phyloP scores from a whole-genome alignment of 2,329 filamentous ascomycete genomes.

The Hypoxylon sp. region DNA sequence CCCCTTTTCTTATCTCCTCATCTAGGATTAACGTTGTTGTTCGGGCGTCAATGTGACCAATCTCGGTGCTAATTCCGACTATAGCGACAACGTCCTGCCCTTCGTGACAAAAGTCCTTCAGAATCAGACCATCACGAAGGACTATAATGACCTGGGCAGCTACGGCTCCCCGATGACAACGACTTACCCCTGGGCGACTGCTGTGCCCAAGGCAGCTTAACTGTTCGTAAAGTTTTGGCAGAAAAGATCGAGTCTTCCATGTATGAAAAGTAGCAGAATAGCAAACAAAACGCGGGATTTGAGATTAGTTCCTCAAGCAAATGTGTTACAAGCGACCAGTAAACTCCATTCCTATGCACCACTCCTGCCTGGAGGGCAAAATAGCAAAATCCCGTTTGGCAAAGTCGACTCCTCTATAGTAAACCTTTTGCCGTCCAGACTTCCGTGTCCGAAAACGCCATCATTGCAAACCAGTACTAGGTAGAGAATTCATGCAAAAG shows the following conservation, averaged over 20 bases:
- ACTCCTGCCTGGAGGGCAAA: neutral
- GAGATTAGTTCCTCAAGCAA: conserved; percentile 9
- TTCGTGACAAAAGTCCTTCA: conserved; percentile 63
- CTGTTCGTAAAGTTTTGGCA: neutral
- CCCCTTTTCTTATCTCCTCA: conserved; percentile 2
- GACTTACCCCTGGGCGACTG: conserved; percentile 61
- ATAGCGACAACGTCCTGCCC: conserved; percentile 59
- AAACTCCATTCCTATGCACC: conserved; percentile 6
- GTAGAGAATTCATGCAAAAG: conserved; percentile 69
- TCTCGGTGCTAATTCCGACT: conserved; percentile 28
- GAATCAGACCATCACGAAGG: conserved; percentile 59
- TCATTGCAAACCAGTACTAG: conserved; percentile 7
- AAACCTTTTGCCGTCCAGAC: conserved; percentile 3
- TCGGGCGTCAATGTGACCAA: neutral
- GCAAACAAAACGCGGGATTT: conserved; percentile 4
- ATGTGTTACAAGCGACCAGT: conserved; percentile 16
- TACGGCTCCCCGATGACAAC: conserved; percentile 60
- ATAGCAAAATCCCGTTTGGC: neutral
- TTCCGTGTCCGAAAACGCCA: conserved; percentile 28
- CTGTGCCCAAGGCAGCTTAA: conserved; percentile 51
- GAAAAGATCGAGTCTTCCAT: neutral
- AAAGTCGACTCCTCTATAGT: conserved; percentile 20
- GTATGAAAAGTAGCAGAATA: conserved; percentile 15
- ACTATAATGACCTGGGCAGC: conserved; percentile 59
- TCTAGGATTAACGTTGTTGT: neutral